phyloP scores from a whole-genome alignment of 2,329 filamentous ascomycete species.

The Drechmeria coniospora region DNA sequence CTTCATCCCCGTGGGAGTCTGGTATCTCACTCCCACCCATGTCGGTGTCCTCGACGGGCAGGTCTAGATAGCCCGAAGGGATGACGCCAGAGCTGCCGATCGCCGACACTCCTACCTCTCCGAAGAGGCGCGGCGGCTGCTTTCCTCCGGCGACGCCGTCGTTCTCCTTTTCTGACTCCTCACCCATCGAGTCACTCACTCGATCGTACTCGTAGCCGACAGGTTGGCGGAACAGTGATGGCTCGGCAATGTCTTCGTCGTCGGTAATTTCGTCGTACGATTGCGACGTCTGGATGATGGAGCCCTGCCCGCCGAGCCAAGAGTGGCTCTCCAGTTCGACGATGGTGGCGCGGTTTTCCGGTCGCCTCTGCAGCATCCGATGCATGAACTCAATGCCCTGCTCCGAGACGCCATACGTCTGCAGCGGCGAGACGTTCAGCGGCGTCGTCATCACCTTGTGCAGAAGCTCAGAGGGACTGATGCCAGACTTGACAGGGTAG shows the following conservation, averaged over 20 bases:
- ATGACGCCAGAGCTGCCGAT: conserved; percentile 38
- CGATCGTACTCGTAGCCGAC: conserved; percentile 19
- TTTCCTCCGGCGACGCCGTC: conserved; percentile 44
- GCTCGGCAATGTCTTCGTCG: conserved; percentile 36
- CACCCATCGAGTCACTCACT: conserved; percentile 30
- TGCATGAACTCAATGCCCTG: conserved; percentile 58
- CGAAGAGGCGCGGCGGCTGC: conserved; percentile 31
- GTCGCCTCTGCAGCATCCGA: conserved; percentile 69
- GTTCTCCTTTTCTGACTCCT: conserved; percentile 71
- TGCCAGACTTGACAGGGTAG: conserved; percentile 62
- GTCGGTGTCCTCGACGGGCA: conserved; percentile 26
- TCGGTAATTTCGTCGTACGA: conserved; percentile 48
- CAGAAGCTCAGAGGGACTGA: conserved; percentile 65
- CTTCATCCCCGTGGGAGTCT: conserved; percentile 25
- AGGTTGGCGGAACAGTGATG: conserved; percentile 38
- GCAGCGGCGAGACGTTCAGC: conserved; percentile 51
- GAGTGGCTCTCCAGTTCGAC: conserved; percentile 51
- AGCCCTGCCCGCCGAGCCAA: conserved; percentile 44
- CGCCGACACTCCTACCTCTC: conserved; percentile 38
- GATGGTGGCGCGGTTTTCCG: conserved; percentile 61
- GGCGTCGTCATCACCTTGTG: conserved; percentile 71
- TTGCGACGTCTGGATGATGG: conserved; percentile 21
- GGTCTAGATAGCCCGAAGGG: conserved; percentile 30
- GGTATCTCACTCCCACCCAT: conserved; percentile 24
- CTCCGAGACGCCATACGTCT: conserved; percentile 41